Conservation (phyloP, 1,139 yeast genomes). For the Geotrichum aggregatum region DNA sequence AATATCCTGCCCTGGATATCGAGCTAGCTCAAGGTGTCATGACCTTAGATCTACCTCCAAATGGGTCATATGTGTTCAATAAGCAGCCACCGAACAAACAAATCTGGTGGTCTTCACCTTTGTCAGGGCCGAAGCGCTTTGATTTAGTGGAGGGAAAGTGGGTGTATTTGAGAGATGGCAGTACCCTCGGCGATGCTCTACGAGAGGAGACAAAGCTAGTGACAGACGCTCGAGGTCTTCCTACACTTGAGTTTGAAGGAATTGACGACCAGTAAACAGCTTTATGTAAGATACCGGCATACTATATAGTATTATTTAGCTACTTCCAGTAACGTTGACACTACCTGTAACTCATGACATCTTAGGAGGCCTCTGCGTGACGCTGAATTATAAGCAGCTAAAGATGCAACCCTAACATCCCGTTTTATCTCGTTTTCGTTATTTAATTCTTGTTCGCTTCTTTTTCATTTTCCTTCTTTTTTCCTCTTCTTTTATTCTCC, state of each 20-base stretch:
- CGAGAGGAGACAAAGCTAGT: conserved; percentile 35
- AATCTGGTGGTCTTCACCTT: conserved; percentile 86
- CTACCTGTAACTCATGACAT: too few relatives aligned
- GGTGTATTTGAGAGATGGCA: conserved; percentile 41
- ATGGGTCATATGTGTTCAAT: conserved; percentile 82
- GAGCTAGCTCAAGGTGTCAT: conserved; percentile 82
- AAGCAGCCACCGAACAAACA: conserved; percentile 94
- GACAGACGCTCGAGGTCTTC: conserved; percentile 26
- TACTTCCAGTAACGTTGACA: too few relatives aligned
- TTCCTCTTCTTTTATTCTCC: background rate
- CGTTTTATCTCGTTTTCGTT: background rate
- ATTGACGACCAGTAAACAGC: too few relatives aligned
- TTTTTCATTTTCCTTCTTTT: background rate
- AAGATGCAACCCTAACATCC: conserved; percentile 1
- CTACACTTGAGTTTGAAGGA: conserved; percentile 15
- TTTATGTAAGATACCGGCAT: too few relatives aligned
- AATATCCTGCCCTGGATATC: conserved; percentile 60
- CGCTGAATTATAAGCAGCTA: too few relatives aligned
- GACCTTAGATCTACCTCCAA: conserved; percentile 59
- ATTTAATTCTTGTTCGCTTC: background rate
- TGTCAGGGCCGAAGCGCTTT: conserved; percentile 81
- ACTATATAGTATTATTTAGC: too few relatives aligned
- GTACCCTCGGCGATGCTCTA: conserved; percentile 39
- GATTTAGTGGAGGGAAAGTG: conserved; percentile 40
- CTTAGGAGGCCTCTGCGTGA: too few relatives aligned